Evolutionary conservation across 495 filamentous ascomycete species (phyloP), one percentile per base, ranked within the genome.

Genomic region (Podospora anserina): DNA sequence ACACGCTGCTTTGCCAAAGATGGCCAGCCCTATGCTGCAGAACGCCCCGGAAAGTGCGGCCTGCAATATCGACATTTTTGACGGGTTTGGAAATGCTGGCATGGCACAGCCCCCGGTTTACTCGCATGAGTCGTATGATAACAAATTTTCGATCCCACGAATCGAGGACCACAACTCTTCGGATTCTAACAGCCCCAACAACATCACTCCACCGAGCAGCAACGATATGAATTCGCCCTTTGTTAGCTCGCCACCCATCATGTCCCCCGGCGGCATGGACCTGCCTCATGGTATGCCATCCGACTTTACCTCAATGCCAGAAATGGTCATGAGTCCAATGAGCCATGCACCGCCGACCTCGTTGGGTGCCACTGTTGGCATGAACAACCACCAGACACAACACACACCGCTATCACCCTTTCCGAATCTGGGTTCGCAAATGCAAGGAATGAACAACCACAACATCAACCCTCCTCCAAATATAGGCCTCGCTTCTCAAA

Each of bases 1-100:
- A 30, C 82, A 87, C 61, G 88, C 91, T 30, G 83, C 85, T 19
- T 79, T 93, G 6, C 89, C 90, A 5, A 80, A 79, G 2, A 83
- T 90, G 61, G 78, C 83, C 9, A 82, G 81, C 57, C 82, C 86
- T 0, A 83, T 88, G 74, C 81, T 87, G 4, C 81, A 83, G 71
- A 80, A 82, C 57, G 83, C 82, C 0, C 85, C 85, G 1, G 83
- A 86, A 30, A 82, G 23, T 20, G 55, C 55, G 16, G 63, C 76
- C 28, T 74, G 70, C 66, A 81, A 82, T 53, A 79, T 86, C n/a
- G 85, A 87, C 60, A 82, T 86, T 26, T 87, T 87, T 61, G 84
- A 86, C 70, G 85, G 85, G 7, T 87, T 86, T 60, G 85, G 85
- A 58, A 84, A 76, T 54, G 77, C 78, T 15, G 81, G 83, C 44